phyloP scores from a whole-genome alignment of 192 early-diverging fungal genomes.

The Dispira simplex region DNA sequence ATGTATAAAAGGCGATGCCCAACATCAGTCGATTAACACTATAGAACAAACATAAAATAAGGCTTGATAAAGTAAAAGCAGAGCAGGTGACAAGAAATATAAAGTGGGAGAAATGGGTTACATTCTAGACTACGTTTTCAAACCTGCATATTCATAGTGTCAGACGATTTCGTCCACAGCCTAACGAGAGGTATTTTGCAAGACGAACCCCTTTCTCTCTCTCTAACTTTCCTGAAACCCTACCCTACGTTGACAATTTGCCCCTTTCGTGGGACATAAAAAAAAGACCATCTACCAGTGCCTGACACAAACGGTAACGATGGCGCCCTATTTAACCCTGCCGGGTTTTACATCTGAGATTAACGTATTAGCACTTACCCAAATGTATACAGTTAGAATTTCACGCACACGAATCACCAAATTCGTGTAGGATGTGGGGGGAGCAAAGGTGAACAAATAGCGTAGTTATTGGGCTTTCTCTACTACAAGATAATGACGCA shows the following conservation, averaged over 20 bases:
- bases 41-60: neutral
- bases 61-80: neutral
- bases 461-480: too few species aligned
- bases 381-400: too few species aligned
- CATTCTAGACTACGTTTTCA: neutral
- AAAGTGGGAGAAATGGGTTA: neutral
- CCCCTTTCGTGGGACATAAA: neutral
- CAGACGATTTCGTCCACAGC: neutral
- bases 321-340: too few species aligned
- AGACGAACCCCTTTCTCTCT: neutral
- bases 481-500: too few species aligned
- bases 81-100: neutral
- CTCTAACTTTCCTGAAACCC: neutral
- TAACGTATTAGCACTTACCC: too few species aligned
- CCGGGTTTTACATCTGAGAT: too few species aligned
- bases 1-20: neutral
- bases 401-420: too few species aligned
- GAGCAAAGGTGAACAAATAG: too few species aligned
- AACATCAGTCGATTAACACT: neutral
- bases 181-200: neutral
- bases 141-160: too few species aligned
- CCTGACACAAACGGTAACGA: too few species aligned
- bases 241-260: neutral
- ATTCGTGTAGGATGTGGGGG: too few species aligned
- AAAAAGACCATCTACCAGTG: too few species aligned